Percentiles rank a stretch among this genome's conserved stretches.
phyloP scores from a whole-genome alignment of 768 basidiomycete species.

The Boletus huronensis region DNA sequence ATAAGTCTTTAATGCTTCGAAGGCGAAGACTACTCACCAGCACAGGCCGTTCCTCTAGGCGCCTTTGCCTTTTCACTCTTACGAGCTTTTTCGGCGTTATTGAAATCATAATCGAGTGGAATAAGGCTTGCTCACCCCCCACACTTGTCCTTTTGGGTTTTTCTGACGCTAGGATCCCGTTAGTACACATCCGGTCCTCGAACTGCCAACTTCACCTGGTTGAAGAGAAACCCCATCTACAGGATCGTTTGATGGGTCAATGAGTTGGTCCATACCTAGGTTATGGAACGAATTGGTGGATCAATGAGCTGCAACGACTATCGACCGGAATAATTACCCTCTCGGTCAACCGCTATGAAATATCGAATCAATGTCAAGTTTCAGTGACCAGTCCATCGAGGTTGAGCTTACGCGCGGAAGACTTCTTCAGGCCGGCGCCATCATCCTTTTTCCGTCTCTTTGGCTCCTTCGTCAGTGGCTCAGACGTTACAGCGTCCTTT shows the following conservation, averaged over 20 bases:
- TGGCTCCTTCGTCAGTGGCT: conserved; percentile 2
- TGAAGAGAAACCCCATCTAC: background rate
- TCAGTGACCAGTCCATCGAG: background rate
- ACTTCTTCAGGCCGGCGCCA: background rate
- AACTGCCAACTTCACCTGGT: conserved; percentile 8
- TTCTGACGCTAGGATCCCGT: conserved; percentile 1
- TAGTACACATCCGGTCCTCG: background rate
- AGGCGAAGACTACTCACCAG: conserved; percentile 13
- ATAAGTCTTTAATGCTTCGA: conserved; percentile 13
- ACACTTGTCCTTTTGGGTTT: background rate
- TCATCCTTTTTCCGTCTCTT: conserved; percentile 10
- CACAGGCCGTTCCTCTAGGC: conserved; percentile 5
- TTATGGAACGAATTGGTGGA: background rate
- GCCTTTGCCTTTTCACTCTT: background rate
- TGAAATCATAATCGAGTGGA: background rate
- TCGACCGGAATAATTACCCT: conserved; percentile 2
- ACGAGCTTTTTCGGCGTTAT: conserved; percentile 10
- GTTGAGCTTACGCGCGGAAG: conserved; percentile 13
- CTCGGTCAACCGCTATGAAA: conserved; percentile 1
- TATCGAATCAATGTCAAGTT: background rate
- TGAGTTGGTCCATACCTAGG: conserved; percentile 3
- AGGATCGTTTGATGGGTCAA: background rate
- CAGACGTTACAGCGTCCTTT: background rate
- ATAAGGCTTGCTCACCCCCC: conserved; percentile 8
- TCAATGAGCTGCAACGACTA: background rate